Conservation (phyloP, 2,329 filamentous ascomycete genomes). For the Talaromyces amestolkiae region DNA sequence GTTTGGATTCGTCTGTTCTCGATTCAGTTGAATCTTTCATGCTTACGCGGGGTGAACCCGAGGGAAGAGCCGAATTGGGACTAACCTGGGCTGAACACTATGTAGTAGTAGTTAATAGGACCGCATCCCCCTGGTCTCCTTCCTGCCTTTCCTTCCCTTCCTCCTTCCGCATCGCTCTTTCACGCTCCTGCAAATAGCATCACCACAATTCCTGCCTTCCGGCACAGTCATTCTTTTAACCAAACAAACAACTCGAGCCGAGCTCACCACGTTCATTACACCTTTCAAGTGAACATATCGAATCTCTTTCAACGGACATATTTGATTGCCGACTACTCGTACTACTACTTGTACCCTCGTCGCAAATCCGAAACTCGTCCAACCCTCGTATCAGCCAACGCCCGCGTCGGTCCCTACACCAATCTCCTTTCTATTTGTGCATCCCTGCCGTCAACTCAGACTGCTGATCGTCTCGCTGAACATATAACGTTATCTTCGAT, state of each 20-base stretch:
- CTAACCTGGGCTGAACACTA: neutral
- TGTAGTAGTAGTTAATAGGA: slow-evolving; percentile 8
- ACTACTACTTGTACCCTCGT: neutral
- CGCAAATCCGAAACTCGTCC: slow-evolving; percentile 6
- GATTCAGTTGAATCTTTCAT: neutral
- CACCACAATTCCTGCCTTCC: neutral
- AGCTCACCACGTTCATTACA: slow-evolving; percentile 15
- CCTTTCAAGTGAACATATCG: neutral
- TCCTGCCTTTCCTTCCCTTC: neutral
- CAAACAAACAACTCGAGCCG: slow-evolving; percentile 10
- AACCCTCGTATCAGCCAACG: neutral
- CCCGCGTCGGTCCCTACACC: neutral
- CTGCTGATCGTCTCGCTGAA: neutral
- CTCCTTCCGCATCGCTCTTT: slow-evolving; percentile 9
- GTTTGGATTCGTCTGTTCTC: neutral
- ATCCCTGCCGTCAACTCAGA: neutral
- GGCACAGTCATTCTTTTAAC: slow-evolving; percentile 19
- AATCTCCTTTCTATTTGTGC: slow-evolving; percentile 9
- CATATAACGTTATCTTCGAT: slow-evolving; percentile 2
- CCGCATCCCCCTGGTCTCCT: slow-evolving; percentile 4
- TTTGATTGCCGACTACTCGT: neutral
- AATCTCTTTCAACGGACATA: slow-evolving; percentile 1
- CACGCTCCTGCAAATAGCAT: slow-evolving; percentile 9
- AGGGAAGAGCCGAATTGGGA: neutral
- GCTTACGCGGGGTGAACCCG: slow-evolving; percentile 12